phyloP scores from a whole-genome alignment of 371 early-diverging fungal species.

The Circinella minor region DNA sequence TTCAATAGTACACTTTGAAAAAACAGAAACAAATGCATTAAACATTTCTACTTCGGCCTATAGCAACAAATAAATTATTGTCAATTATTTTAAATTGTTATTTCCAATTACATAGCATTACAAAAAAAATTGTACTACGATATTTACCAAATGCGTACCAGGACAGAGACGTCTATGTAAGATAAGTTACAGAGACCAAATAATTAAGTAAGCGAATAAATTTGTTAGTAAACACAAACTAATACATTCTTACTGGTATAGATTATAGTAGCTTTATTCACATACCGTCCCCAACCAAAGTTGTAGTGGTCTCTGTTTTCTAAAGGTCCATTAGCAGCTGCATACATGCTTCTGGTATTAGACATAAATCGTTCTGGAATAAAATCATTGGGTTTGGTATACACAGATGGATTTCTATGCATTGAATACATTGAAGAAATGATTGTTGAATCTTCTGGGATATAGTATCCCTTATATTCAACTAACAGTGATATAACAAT shows the following conservation, averaged over 20 bases:
- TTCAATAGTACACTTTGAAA: conserved; percentile 10
- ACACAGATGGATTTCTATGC: conserved; percentile 18
- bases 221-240: no score
- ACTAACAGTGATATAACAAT: background rate
- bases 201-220: background rate
- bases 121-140: background rate
- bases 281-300: conserved; percentile 28
- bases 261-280: no score
- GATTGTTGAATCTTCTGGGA: conserved; percentile 13
- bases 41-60: conserved; percentile 21
- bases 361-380: conserved; percentile 21
- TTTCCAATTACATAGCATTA: background rate
- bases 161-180: conserved; percentile 17
- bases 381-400: conserved; percentile 19
- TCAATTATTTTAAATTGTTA: no score
- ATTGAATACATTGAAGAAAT: conserved; percentile 21
- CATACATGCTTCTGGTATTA: conserved; percentile 18
- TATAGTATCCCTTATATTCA: conserved; percentile 13
- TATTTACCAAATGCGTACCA: conserved; percentile 15
- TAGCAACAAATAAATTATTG: background rate
- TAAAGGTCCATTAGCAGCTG: conserved; percentile 18
- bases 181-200: background rate
- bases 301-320: conserved; percentile 23
- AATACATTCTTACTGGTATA: no score
- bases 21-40: conserved; percentile 7